Conservation (phyloP, 108 stramenopile species). For the Stephanodiscus minutulus region DNA sequence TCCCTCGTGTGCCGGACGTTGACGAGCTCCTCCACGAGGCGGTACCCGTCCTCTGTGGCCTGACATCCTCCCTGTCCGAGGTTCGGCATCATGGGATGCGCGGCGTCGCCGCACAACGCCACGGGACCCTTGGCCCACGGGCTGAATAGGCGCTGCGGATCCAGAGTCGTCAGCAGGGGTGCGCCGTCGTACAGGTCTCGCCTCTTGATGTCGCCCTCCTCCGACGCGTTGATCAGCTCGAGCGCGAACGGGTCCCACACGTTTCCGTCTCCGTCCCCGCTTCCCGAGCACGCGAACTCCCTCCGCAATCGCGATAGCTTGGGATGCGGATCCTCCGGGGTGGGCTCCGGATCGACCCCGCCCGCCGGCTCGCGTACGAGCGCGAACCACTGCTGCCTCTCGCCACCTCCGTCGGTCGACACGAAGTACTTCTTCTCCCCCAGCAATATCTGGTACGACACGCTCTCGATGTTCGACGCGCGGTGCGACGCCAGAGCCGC, state of each 20-base stretch:
- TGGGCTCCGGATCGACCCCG: conserved; percentile 87
- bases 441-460: conserved; percentile 89
- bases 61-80: conserved; percentile 96
- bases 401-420: conserved; percentile 94
- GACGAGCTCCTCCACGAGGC: conserved; percentile 88
- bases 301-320: conserved; percentile 83
- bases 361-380: conserved; percentile 89
- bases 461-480: conserved; percentile 90
- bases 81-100: conserved; percentile 96
- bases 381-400: conserved; percentile 98
- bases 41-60: conserved; percentile 95
- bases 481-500: conserved; percentile 83
- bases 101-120: conserved; percentile 94
- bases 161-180: conserved; percentile 73
- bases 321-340: conserved; percentile 81
- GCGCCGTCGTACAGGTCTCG: conserved; percentile 96
- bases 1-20: conserved; percentile 76
- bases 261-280: conserved; percentile 84
- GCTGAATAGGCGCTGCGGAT: conserved; percentile 61
- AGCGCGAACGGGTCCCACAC: conserved; percentile 91
- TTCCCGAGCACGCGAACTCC: conserved; percentile 72
- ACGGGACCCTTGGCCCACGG: conserved; percentile 91
- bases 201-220: conserved; percentile 94
- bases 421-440: conserved; percentile 97
- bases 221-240: conserved; percentile 88